Conservation (phyloP, 148 eudicot species). For the Chenopodium quinoa region DNA sequence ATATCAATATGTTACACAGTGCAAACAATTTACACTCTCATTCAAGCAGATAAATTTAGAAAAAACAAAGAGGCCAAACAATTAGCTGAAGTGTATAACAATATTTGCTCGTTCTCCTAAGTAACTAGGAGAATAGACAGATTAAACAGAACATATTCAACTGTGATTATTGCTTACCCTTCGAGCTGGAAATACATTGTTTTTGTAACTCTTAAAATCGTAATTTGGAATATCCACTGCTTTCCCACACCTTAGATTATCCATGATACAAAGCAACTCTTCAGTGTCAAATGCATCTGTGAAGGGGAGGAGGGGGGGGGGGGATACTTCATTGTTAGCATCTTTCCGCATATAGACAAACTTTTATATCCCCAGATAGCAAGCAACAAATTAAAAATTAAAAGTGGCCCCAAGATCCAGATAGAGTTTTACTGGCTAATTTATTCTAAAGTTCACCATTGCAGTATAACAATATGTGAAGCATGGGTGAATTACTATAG, state of each 20-base stretch:
- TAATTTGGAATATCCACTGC: constrained; percentile 92
- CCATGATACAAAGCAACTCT: constrained; percentile 62
- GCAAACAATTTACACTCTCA: background rate
- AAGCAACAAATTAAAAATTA: background rate
- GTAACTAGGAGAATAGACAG: background rate
- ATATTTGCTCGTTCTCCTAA: background rate
- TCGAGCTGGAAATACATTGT: constrained; percentile 63
- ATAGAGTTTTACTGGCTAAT: constrained; percentile 2
- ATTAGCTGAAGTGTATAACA: background rate
- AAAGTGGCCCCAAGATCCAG: background rate
- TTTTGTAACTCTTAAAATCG: constrained; percentile 89
- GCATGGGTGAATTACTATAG: background rate
- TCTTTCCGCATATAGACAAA: background rate
- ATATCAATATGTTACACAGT: constrained; percentile 4
- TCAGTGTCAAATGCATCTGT: constrained; percentile 97
- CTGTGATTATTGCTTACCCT: constrained; percentile 49
- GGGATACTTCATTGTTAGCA: background rate
- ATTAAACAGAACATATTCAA: background rate
- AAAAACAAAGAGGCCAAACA: background rate
- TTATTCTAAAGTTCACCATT: background rate
- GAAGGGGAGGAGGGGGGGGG: no score
- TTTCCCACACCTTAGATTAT: constrained; percentile 78
- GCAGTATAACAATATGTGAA: background rate
- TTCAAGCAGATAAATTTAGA: background rate
- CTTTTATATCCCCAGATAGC: background rate